Base-by-base conservation (phyloP, 2,329 filamentous ascomycete genomes). In the Sclerotinia borealis region DNA sequence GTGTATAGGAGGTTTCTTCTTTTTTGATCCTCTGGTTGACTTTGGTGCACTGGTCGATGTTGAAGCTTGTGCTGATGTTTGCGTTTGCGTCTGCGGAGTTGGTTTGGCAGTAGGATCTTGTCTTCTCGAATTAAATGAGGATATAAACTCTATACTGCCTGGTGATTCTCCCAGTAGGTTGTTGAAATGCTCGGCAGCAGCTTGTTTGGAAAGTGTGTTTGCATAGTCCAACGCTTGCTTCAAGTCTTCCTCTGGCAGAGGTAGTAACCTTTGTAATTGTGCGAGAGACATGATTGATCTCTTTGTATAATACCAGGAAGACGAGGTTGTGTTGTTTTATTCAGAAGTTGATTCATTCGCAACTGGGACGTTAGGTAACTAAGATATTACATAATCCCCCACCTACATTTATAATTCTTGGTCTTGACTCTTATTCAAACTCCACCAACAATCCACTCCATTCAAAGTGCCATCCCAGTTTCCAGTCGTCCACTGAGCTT, bases 161-260 rank as follows among this genome's bases (percentile, higher is more conserved):
- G 92, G 85, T 8, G 90, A 92, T 75, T 96, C 92, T 56, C 93
- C 95, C 0, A 99, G 83, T 60, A 99, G 80, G 72, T 95, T 92
- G 75, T 87, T 89, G 66, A 99, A 88, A 76, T 98, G 92, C 48
- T 92, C 87, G 58, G 86, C 92, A 17, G 91, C 90, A 67, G 89
- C 90, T 59, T 86, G 78, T 72, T 89, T 92, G 25, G 92, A 86
- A 10, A 98, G 82, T 0, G 87, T 89, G 41, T 85, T 80, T 2
- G 91, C 87, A 75, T 97, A 97, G 54, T 91, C 86, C 68, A 98
- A 81, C 49, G 97, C 84, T 73, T 98, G 91, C 72, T 87, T 85
- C 37, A 98, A 80, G 47, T 93, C 92, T 15, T 90, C 87, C 41
- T 96, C 87, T 41, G 96, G 92, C 13, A 98, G 81, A 9, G 92